Base-by-base conservation (phyloP, 305 asterid species). In the Rubia balearica region DNA sequence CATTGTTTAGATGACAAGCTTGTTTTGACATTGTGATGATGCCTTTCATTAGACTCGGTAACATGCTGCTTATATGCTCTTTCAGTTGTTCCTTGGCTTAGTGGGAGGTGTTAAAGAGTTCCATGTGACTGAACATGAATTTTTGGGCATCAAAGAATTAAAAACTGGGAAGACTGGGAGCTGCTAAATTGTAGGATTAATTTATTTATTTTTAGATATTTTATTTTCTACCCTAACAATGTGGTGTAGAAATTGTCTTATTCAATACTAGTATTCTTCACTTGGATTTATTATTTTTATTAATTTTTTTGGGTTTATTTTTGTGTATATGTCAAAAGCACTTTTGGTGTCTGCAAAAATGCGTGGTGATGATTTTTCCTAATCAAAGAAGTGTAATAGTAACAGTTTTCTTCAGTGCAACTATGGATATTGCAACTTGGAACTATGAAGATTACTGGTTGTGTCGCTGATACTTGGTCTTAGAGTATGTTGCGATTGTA, bases 371-470 rank as follows among this genome's bases (percentile, higher is more conserved):
- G 22, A 21, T 43, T 36, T 13, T 17, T 22, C 59, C 21, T 2
- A 30, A 33, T 38, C 11, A 16, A 67, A 21, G 21, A 46, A 8
- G 53, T 19, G 17, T 65, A 57, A 21, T 8, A 57, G 17, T 65
- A 41, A 24, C 33, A 27, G 5, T 17, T 22, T 19, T 38, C 13
- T 45, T 10, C 70, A 13, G 3, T 12, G 19, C 24, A 46, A 55
- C 70, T 27, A 21, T 22, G 30, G 59, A 67, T 27, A 14, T 8
- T 67, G 41, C 71, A 45, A 67, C 16, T 27, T 27, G 42, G 71
- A 67, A 46, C 40, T 17, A 46, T 67, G 43, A 48, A 6, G 12
- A 2, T 67, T 22, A 9, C 61, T 67, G 43, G 19, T 27, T 48
- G 17, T 67, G 8, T 38, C 16, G 17, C 8, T 6, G 49, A 17